Evolutionary conservation across 2,329 filamentous ascomycete genomes (phyloP).

Genomic region (Epichloe coenophiala): DNA sequence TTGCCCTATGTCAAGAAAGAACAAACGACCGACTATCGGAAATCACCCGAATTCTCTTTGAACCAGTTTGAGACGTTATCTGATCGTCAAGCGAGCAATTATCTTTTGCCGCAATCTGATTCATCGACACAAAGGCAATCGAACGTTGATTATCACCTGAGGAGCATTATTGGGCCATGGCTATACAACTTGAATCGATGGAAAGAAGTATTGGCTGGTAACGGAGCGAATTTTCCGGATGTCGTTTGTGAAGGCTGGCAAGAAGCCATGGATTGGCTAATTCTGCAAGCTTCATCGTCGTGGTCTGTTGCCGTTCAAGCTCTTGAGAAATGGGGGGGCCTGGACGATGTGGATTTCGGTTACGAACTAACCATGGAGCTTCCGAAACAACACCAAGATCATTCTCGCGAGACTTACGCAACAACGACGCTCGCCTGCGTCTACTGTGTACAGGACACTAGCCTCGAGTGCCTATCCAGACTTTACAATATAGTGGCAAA

Average conservation of each 20-base stretch:
- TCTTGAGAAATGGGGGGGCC: conserved; percentile 63
- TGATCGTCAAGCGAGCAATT: conserved; percentile 43
- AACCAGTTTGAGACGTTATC: conserved; percentile 49
- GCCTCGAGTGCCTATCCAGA: conserved; percentile 41
- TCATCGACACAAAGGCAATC: conserved; percentile 22
- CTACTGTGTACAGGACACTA: conserved; percentile 50
- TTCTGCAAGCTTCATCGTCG: conserved; percentile 40
- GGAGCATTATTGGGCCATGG: conserved; percentile 60
- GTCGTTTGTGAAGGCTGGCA: conserved; percentile 51
- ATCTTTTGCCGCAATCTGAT: conserved; percentile 47
- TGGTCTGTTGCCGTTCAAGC: conserved; percentile 50
- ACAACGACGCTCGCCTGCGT: conserved; percentile 54
- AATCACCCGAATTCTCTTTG: conserved; percentile 37
- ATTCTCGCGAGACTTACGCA: conserved; percentile 51
- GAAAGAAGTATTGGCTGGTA: conserved; percentile 14
- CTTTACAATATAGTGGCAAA: conserved; percentile 48
- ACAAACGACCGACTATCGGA: conserved; percentile 52
- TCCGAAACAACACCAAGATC: conserved; percentile 44
- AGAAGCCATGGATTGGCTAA: conserved; percentile 54
- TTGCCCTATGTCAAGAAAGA: conserved; percentile 56
- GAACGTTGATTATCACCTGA: conserved; percentile 49
- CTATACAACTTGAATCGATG: conserved; percentile 51
- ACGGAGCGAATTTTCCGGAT: conserved; percentile 11
- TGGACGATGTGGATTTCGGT: conserved; percentile 55
- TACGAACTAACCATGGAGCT: conserved; percentile 43